Evolutionary conservation across 2,329 filamentous ascomycete genomes (phyloP), one percentile per base, ranked within the genome.

Genomic region (Kalmusia sp.): DNA sequence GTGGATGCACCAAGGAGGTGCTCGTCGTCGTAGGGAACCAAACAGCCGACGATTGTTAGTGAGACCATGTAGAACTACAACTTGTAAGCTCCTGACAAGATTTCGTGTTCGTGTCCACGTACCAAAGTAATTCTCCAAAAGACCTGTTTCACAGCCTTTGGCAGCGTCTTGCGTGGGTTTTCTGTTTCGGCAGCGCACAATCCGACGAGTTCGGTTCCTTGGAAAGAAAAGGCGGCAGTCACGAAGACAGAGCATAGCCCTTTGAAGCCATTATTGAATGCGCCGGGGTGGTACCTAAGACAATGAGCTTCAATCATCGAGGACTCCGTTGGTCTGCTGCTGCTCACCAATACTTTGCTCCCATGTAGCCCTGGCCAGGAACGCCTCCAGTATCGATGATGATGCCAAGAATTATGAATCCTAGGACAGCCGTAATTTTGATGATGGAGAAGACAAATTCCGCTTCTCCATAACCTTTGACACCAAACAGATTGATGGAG

Each of bases 111-210:
- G 31, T 4, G 48, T 40, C 25, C 2, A 48, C 59, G 38, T 58
- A 69, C 61, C 51, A 96, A 80, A 4, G 86, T 86, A 68, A 96
- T 96, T 69, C 92, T 87, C 92, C 92, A 96, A 76, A 96, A 96
- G 17, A 96, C 91, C 73, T 96, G 92, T 76, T 96, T 96, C 64
- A 93, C 86, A 17, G 92, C 92, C 0, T 87, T 92, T 0, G 92
- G 92, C 0, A 96, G 80, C 1, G 89, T 91, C 71, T 95, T 91
- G 54, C 88, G 82, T 3, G 89, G 89, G 67, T 91, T 91, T 17
- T 83, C 86, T 2, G 89, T 89, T 71, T 92, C 89, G 19, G 89
- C 89, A 6, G 89, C 89, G n/a, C 89, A 88, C 6, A 92, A 81
- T 51, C 89, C 89, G 39, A 91, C 87, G 17, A 91, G 79, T 69